These are phyloP conservation scores for Nemania abortiva DNA, from an alignment of 2,329 filamentous ascomycete genomes.

Conservation along the genomic window DNA sequence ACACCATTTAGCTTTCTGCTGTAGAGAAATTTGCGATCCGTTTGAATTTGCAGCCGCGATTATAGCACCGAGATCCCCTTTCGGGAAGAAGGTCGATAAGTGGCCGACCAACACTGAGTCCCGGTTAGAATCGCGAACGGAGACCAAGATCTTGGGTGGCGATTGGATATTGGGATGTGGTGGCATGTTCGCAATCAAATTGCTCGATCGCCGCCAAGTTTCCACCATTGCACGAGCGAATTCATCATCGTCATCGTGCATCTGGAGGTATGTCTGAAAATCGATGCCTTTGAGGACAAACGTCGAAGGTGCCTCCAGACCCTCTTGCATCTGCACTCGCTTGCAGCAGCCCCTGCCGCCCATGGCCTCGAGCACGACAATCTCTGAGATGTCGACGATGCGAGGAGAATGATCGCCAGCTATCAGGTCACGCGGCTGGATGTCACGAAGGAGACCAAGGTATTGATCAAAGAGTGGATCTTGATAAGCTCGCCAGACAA, in stretches of 20 bases:
- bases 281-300: background rate
- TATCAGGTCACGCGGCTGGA: no score
- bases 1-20: background rate
- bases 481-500: no score
- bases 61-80: background rate
- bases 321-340: no score
- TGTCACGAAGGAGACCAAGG: no score
- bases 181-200: background rate
- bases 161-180: background rate
- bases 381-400: no score
- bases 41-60: background rate
- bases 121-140: background rate
- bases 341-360: no score
- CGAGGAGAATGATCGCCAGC: no score
- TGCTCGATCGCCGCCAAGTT: background rate
- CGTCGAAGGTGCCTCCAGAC: background rate
- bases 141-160: background rate
- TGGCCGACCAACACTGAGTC: no score
- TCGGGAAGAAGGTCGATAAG: background rate
- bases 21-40: background rate
- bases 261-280: background rate
- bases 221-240: background rate
- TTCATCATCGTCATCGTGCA: background rate
- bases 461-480: no score
- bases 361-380: no score